Evolutionary conservation across 371 early-diverging fungal genomes (phyloP), one percentile per base, ranked within the genome.

Genomic region (Apophysomyces variabilis): DNA sequence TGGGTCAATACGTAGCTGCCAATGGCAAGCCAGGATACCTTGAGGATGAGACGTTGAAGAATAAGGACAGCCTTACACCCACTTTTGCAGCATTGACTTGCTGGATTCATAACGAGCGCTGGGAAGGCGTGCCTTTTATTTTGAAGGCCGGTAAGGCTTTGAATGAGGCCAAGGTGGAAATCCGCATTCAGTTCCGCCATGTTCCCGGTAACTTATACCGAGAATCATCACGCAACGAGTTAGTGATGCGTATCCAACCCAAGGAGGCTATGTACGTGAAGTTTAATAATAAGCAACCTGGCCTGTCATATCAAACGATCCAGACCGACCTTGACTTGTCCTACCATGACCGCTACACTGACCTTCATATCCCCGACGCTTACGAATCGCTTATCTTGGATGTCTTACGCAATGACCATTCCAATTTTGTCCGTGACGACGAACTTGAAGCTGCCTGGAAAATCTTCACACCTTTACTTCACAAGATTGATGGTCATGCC

Each of bases 371-470:
- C 69, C 98, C 98, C 14, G 98, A 98, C 70, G 97, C 98, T 5
- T 98, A 98, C 78, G 97, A 96, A 68, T 88, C 95, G 7, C 85
- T 98, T 58, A 90, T 98, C 60, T 78, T 97, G 41, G 98, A 97
- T 67, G 90, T 90, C 3, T 75, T 98, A 36, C 87, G 89, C 46
- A 95, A 93, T 26, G 97, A 98, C 69, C 95, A 95, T 75, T 90
- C 94, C 70, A 97, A 98, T 86, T 97, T 98, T 89, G 96, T 98
- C 54, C 90, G 98, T 47, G 90, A 91, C 72, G 98, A 97, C 76
- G 98, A 97, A 77, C 80, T 97, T 38, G 95, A 95, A 56, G 95
- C 91, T 39, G 96, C 98, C 5, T 98, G 98, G 98, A 91, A 89
- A 70, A 95, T 98, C 61, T 97, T 98, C 73, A 97, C 97, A 0